Base-by-base conservation (phyloP, 1,284 basidiomycete species). In the Irpex sp. region DNA sequence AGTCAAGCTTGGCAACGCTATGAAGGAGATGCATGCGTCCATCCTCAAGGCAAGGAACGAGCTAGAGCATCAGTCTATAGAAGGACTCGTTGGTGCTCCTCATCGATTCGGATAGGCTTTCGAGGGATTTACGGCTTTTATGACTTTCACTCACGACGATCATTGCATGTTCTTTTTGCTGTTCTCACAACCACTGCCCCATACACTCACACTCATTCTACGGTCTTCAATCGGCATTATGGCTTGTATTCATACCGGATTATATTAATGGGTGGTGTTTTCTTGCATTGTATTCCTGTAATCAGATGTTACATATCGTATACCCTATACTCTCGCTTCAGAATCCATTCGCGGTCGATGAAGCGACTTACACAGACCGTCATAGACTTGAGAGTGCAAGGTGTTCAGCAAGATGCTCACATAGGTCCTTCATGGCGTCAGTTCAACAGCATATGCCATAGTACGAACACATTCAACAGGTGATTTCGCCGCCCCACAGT, bases 11-110 rank as follows among this genome's bases (percentile, higher is more conserved):
- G 96, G 96, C 6, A 92, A 93, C 71, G 93, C 92, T 68, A 99
- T 99, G 97, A 97, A 97, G 85, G 97, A 99, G 82, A 96, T 97
- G 87, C 96, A 99, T 82, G 93, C 96, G 15, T 86, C 93, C 42
- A 97, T 99, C 71, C 84, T 95, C 73, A 98, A 99, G 85, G 95
- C 97, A 66, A 89, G 98, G 74, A 94, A 97, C 79, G 97, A 99
- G 76, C 89, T 99, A 67, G 98, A 99, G 83, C 94, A 96, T 72
- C 91, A 96, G 78, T 94, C 94, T 64, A 96, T 97, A 81, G 90
- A 90, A 74, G 89, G 88, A 11, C 77, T 90, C 58, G 85, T 89
- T 4, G 87, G 89, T 58, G 82, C 79, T 10, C 72, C 83, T 65
- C 82, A 87, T 66, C 80, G 86, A 71, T 87, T 84, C 76, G 66